Percentiles rank a stretch among this genome's conserved stretches.
These are phyloP conservation scores for Talaromyces ruber DNA, from an alignment of 495 filamentous ascomycete genomes.

Conservation along the genomic window DNA sequence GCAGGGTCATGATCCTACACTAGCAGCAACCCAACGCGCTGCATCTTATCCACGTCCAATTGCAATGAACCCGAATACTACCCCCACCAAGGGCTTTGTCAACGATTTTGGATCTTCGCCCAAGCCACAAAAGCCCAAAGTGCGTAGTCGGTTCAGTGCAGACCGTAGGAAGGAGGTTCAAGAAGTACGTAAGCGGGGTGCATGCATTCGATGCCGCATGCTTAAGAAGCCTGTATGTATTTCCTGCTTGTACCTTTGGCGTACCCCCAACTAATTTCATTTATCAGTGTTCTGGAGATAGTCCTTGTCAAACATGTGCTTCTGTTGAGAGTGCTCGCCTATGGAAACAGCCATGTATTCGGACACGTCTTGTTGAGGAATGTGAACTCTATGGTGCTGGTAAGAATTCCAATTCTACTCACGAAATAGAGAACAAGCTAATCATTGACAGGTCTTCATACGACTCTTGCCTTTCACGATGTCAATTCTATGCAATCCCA, in stretches of 20 bases:
- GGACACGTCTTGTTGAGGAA: conserved; percentile 65
- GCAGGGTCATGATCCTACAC: conserved; percentile 35
- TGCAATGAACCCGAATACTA: conserved; percentile 45
- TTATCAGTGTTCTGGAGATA: conserved; percentile 59
- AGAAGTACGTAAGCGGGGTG: conserved; percentile 69
- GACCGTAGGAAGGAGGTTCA: conserved; percentile 68
- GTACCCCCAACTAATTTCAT: conserved; percentile 10
- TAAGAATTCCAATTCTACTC: conserved; percentile 10
- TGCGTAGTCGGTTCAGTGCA: conserved; percentile 60
- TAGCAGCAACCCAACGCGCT: conserved; percentile 38
- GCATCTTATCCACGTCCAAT: conserved; percentile 43
- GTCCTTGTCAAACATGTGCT: conserved; percentile 72
- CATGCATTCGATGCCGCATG: conserved; percentile 81
- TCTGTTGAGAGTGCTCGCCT: conserved; percentile 69
- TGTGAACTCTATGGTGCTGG: conserved; percentile 64
- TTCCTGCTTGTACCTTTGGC: not conserved
- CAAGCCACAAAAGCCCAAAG: conserved; percentile 45
- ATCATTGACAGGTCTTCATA: conserved; percentile 44
- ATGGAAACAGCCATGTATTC: conserved; percentile 73
- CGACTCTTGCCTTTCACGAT: conserved; percentile 56
- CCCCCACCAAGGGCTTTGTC: conserved; percentile 44
- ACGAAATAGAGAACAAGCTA: not conserved
- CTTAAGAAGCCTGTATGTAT: conserved; percentile 62
- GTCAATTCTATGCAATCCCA: conserved; percentile 51
- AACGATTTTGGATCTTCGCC: conserved; percentile 47